Base-by-base conservation (phyloP, 306 rosid species). In the Quillaja saponaria region DNA sequence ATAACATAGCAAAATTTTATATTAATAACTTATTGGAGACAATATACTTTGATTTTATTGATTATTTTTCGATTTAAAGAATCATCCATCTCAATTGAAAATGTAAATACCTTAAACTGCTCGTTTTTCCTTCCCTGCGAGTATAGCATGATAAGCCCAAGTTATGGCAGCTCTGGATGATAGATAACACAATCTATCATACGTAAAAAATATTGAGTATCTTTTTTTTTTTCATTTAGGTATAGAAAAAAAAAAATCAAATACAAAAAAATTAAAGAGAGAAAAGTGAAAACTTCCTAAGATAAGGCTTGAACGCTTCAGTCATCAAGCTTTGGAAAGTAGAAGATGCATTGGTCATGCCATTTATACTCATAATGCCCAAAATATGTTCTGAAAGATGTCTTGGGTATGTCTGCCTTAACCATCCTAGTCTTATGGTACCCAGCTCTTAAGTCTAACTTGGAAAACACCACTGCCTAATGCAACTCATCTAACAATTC, bases 81-180 rank as follows among this genome's bases (percentile, higher is more conserved):
- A n/a, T n/a, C n/a, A n/a, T n/a, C n/a, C n/a, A n/a, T n/a, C n/a
- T n/a, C n/a, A n/a, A n/a, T n/a, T n/a, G n/a, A n/a, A n/a, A n/a
- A n/a, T n/a, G n/a, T n/a, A n/a, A n/a, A n/a, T n/a, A n/a, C n/a
- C n/a, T n/a, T 47, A 47, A 47, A 47, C 51, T 47, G 20, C 51
- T 58, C 16, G 49, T 16, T 40, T 58, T 34, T 58, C 63, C 49
- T 58, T 58, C 63, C 63, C 34, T 2, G 31, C 49, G 34, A 38
- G 49, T 58, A 58, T 58, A 58, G 15, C 63, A 58, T 58, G 49
- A 58, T 58, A 34, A 58, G 49, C 47, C 63, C 63, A 38, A 38
- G 63, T 58, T 58, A 58, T 15, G 7, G 33, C 34, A 17, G n/a
- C 62, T 56, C 45, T 8, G 3, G 62, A 56, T 38, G 49, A 58